Evolutionary conservation across 2,329 filamentous ascomycete species (phyloP).

Genomic region (Lachnellula occidentalis): DNA sequence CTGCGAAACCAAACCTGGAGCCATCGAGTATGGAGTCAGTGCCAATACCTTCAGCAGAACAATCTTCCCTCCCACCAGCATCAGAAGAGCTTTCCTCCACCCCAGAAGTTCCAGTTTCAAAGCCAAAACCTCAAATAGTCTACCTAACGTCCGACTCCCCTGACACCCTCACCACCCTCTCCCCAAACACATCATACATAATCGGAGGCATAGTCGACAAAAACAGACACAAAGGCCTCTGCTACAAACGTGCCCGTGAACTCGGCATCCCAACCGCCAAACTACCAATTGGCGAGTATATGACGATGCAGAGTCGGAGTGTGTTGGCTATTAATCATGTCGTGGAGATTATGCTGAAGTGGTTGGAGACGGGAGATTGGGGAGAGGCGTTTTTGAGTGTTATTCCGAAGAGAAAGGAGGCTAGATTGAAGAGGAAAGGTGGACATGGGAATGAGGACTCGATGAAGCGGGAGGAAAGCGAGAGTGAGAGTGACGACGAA

Average conservation of each 20-base stretch:
- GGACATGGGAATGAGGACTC: constrained; percentile 5
- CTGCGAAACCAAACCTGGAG: background rate
- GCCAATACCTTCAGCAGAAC: too few relatives aligned
- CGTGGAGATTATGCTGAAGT: constrained; percentile 90
- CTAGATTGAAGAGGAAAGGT: constrained; percentile 49
- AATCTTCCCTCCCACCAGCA: too few relatives aligned
- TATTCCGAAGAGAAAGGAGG: constrained; percentile 87
- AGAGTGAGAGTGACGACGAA: constrained; percentile 27
- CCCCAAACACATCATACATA: constrained; percentile 85
- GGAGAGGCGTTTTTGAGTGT: constrained; percentile 80
- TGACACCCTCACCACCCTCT: constrained; percentile 73
- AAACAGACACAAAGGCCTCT: constrained; percentile 92
- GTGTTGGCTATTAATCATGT: constrained; percentile 95
- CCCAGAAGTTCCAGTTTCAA: background rate
- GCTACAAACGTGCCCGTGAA: constrained; percentile 73
- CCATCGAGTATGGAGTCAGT: background rate
- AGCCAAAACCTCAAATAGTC: constrained; percentile 54
- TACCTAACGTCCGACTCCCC: constrained; percentile 93
- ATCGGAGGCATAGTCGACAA: constrained; percentile 93
- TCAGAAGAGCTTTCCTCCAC: background rate
- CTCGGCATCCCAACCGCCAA: constrained; percentile 80
- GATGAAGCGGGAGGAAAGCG: constrained; percentile 21
- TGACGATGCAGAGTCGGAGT: constrained; percentile 81
- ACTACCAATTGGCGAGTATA: constrained; percentile 89
- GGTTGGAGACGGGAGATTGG: constrained; percentile 90